Base-by-base conservation (phyloP, 208 protist species). In the Crithidia brevicula region DNA sequence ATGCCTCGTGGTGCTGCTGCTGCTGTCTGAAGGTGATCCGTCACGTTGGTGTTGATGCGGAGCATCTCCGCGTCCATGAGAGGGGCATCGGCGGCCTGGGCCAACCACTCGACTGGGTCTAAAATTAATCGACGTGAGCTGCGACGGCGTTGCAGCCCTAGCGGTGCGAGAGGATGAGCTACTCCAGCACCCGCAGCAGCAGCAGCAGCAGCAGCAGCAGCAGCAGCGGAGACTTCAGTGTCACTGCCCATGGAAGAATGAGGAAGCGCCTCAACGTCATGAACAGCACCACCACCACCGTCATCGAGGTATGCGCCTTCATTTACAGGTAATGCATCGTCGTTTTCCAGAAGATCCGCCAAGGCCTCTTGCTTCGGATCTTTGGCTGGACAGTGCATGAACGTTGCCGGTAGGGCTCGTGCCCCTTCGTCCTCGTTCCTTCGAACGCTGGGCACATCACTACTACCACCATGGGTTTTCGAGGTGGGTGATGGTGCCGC, bases 51-150 rank as follows among this genome's bases (percentile, higher is more conserved):
- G 34, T 33, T 53, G 4, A 52, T 34, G 31, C 54, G 15, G 27
- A 89, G 66, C 11, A 71, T 5, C 10, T 52, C 71, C n/a, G 25
- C 10, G 22, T 77, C 64, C 81, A 90, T 79, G 15, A 88, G 77
- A 6, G 85, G 85, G 2, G 73, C 67, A 58, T 82, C 68, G 0
- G 67, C 5, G 6, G 72, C 45, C 61, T 88, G 72, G 1, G 75
- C 50, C 13, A 91, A 63, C 81, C 82, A 91, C 67, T 79, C 49
- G 9, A 91, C 70, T 1, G 81, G 81, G 47, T 91, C 85, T 10
- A 83, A 28, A 43, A 88, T 81, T 34, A 80, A 49, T 7, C 9
- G 53, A 4, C 38, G 46, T 3, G 73, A n/a, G 34, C 51, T 54
- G 15, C 50, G 42, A 20, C n/a, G 42, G 1, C 3, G 38, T 25